Base-by-base conservation (phyloP, 2,329 filamentous ascomycete genomes). In the Trichoderma simmonsii region DNA sequence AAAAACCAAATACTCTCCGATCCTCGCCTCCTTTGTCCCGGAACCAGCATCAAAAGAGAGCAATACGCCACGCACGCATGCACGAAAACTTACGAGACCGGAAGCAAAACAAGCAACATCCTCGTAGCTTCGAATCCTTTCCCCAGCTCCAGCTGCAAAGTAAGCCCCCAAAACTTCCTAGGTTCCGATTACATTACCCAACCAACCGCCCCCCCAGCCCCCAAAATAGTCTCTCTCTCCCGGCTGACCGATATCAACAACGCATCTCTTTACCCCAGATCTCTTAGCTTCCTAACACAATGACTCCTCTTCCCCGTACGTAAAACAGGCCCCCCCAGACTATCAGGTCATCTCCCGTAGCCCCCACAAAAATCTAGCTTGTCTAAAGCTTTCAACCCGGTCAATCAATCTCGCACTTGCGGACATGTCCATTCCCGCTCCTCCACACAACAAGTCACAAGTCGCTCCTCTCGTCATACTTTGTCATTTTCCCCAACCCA, bases 11-110 rank as follows among this genome's bases (percentile, higher is more conserved):
- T 14, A 43, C 56, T 21, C 34, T 36, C 26, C 28, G 28, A 24
- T 18, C 18, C 30, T 15, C 30, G 32, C 56, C 56, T 61, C 65
- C 65, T 60, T 69, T 69, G 54, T 69, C 65, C 65, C 65, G 64
- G 54, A 67, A 26, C 48, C 9, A 54, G 48, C 43, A 51, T n/a
- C n/a, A 51, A 21, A 11, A n/a, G 9, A 24, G 11, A 54, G 11
- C 6, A 24, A 51, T 34, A 51, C 51, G 62, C 62, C 39, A 65
- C 62, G 14, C 12, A 24, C 21, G 5, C 48, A 54, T 54, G 39
- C 39, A 43, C 39, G 15, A 43, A 30, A 39, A 54, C 39, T 51
- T 34, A 48, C 62, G 48, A 54, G 48, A 11, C n/a, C 18, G 18
- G 24, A 15, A 6, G 14, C 4, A 14, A 39, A 43, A 1, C 34